Evolutionary conservation across 768 basidiomycete species (phyloP).

Genomic region (Phaeotremella fagi): DNA sequence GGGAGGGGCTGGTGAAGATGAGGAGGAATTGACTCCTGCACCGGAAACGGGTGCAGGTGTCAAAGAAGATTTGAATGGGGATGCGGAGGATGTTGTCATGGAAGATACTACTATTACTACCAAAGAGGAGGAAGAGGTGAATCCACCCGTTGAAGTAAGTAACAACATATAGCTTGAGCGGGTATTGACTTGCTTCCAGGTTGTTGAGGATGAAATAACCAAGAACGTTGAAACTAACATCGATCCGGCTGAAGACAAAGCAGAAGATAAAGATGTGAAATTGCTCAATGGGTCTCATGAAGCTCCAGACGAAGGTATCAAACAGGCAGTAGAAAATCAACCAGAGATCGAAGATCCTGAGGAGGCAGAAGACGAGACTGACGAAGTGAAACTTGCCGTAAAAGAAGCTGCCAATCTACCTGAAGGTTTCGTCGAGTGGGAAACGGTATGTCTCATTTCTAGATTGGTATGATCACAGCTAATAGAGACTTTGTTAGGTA

Average conservation of each 20-base stretch:
- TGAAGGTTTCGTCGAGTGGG: conserved; percentile 66
- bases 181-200: no score
- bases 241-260: no score
- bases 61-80: not conserved
- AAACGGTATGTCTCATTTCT: conserved; percentile 58
- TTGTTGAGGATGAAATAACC: no score
- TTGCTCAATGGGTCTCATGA: no score
- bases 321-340: not conserved
- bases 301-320: not conserved
- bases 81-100: not conserved
- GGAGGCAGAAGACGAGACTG: conserved; percentile 53
- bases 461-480: conserved; percentile 54
- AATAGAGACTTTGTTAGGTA: conserved; percentile 74
- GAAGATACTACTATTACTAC: not conserved
- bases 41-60: not conserved
- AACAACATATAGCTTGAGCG: no score
- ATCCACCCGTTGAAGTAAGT: not conserved
- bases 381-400: conserved; percentile 48
- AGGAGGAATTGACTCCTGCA: not conserved
- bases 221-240: no score
- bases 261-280: no score
- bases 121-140: conserved; percentile 10
- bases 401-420: conserved; percentile 26
- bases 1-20: conserved; percentile 2
- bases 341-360: not conserved